A percentile compares a stretch with the other conserved stretches of the same genome.
These are phyloP conservation scores for Penicillium longicatenatum DNA, from an alignment of 495 filamentous ascomycete species.

Conservation along the genomic window DNA sequence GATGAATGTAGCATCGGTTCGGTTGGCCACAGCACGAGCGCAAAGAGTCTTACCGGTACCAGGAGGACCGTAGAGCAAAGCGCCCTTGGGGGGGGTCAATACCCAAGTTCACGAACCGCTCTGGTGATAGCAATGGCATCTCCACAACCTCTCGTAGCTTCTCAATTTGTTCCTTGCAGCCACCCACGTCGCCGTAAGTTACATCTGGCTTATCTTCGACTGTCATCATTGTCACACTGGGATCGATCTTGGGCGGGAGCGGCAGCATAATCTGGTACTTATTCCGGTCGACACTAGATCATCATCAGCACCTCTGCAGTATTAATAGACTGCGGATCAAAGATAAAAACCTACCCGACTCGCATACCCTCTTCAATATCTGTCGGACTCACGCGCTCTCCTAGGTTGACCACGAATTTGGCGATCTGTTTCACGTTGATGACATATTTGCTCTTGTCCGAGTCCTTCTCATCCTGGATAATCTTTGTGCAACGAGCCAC, in stretches of 20 bases:
- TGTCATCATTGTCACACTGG: conserved; percentile 99
- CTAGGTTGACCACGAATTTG: conserved; percentile 98
- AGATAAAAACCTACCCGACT: conserved; percentile 64
- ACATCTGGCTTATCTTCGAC: conserved; percentile 99
- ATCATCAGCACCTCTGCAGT: conserved; percentile 15
- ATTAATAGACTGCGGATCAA: not conserved
- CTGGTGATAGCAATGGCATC: conserved; percentile 94
- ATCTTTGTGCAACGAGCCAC: conserved; percentile 99
- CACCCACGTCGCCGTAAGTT: conserved; percentile 97
- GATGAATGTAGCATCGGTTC: conserved; percentile 98
- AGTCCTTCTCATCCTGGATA: conserved; percentile 94
- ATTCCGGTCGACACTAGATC: conserved; percentile 82
- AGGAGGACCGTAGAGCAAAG: conserved; percentile 92
- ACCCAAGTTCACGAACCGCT: conserved; percentile 94
- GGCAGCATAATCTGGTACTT: conserved; percentile 98
- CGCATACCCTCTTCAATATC: conserved; percentile 99
- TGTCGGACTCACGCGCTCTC: conserved; percentile 93
- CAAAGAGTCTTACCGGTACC: conserved; percentile 98
- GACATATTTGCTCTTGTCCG: conserved; percentile 99
- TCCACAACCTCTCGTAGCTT: conserved; percentile 98
- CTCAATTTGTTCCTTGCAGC: conserved; percentile 99
- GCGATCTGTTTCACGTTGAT: conserved; percentile 99
- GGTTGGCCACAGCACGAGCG: conserved; percentile 93
- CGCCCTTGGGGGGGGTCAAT: conserved; percentile 99
- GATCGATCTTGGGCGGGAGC: conserved; percentile 98